Evolutionary conservation across 2,329 filamentous ascomycete genomes (phyloP), one percentile per base, ranked within the genome.

Genomic region (Parascedosporium putredinis): DNA sequence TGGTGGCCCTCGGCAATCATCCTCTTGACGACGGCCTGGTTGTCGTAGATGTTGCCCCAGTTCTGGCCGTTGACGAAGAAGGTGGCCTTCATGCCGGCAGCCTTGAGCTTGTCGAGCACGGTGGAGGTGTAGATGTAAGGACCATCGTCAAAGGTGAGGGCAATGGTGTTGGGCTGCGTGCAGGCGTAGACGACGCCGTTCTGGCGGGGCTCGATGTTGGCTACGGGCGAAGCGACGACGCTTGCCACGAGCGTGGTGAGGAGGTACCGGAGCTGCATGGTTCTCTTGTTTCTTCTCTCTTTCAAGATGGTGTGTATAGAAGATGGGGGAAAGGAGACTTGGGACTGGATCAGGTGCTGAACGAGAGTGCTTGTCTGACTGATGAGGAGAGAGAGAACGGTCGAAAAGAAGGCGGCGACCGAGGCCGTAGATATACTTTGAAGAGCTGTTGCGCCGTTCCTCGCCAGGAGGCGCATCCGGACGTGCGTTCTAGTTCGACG

Each of bases 1-100:
- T 83, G 79, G 60, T 83, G 80, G 9, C 76, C 76, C 5, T 75
- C 71, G 36, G 60, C 53, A 51, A 71, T 54, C 70, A 78, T 78
- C 53, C 74, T 72, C 36, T 58, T 55, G 45, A 70, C 61, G 2
- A 52, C 54, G 2, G 54, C 33, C 10, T 36, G 18, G 44, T 60
- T 55, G 46, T 60, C 50, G 10, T 53, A 51, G 12, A 62, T 57
- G 47, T 47, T 36, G 29, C 63, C 66, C 2, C 64, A 56, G 50
- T 67, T 67, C 22, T 58, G 55, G 4, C 62, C 62, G 1, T 62
- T 64, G 52, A 69, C 53, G 52, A 60, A 68, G 56, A 66, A 69
- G 20, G 68, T 71, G 5, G 64, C 68, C 44, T 62, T 64, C 49
- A 62, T 57, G 4, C 60, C 43, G 25, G 59, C 55, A 3, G 58